Base-by-base conservation (phyloP, 129 eudicot species). In the Centaurea solstitialis region DNA sequence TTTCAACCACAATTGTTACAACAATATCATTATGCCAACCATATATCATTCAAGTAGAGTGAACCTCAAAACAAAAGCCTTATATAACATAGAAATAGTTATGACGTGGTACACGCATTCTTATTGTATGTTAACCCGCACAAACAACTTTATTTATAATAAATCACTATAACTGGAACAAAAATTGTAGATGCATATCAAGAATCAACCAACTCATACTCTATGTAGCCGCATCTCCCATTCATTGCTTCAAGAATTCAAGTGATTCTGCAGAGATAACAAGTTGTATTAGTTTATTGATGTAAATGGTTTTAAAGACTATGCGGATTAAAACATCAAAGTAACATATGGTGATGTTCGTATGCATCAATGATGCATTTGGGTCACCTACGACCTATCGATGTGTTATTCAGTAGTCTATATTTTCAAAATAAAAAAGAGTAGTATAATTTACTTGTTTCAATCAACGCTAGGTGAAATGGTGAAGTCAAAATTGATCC, bases 381-480 rank as follows among this genome's bases (percentile, higher is more conserved):
- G 0, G 17, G 68, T 18, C 68, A 62, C 12, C 28, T 9, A 62
- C 20, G 28, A 20, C 28, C 68, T 4, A 20, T 20, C 2, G 4
- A 62, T n/a, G n/a, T n/a, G n/a, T n/a, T n/a, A n/a, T 62, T 26
- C 20, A 11, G 20, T 20, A 11, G n/a, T 20, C 7, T 2, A 30
- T 30, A 30, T 62, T 21, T 8, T 5, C 4, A 6, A 28, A 30
- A 43, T 30, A n/a, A 73, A 26, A 0, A 53, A 62, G 30, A 79
- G 38, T 62, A 11, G 72, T 8, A 74, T 23, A 69, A 67, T 67
- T 65, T 87, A 94, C 98, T 84, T 92, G 88, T 96, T 62, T 86
- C 98, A 94, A 59, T 94, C 97, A 22, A 86, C 90, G 62, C 7
- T 84, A 8, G 98, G 82, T 26, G 92, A 88, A 72, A 94, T 85